phyloP scores from a whole-genome alignment of 2,329 filamentous ascomycete species.

The Thermomyces lanuginosus region DNA sequence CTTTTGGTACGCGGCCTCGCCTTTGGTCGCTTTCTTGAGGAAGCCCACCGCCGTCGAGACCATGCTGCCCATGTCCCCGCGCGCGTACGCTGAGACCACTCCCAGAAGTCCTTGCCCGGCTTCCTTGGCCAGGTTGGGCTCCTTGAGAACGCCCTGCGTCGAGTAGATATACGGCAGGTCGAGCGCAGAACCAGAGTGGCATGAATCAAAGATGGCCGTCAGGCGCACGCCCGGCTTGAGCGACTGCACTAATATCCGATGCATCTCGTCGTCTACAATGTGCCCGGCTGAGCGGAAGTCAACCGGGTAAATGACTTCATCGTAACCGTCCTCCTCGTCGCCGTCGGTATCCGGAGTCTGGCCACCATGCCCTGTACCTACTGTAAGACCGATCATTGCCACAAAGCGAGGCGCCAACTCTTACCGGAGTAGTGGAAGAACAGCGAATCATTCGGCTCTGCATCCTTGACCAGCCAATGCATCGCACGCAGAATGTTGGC shows the following conservation, averaged over 20 bases:
- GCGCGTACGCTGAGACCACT: conserved; percentile 60
- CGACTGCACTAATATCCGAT: conserved; percentile 58
- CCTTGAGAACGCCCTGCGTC: conserved; percentile 51
- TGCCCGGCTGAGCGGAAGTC: conserved; percentile 54
- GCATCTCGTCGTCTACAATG: conserved; percentile 66
- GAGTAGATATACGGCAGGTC: conserved; percentile 53
- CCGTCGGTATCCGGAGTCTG: conserved; percentile 58
- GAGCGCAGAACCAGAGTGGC: conserved; percentile 50
- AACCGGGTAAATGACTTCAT: conserved; percentile 65
- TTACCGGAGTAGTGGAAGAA: conserved; percentile 95
- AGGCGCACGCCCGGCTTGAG: conserved; percentile 67
- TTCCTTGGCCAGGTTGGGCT: conserved; percentile 52
- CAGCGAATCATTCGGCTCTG: conserved; percentile 76
- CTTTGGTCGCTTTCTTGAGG: conserved; percentile 71
- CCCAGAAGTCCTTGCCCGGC: conserved; percentile 48
- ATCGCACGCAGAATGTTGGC: conserved; percentile 88
- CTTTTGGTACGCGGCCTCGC: conserved; percentile 62
- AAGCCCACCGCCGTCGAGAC: conserved; percentile 64
- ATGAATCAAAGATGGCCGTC: conserved; percentile 53
- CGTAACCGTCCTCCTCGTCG: conserved; percentile 61
- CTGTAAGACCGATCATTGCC: not conserved
- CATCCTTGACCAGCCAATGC: conserved; percentile 96
- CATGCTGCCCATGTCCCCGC: conserved; percentile 70
- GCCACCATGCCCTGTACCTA: conserved; percentile 48
- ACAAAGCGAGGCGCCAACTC: conserved; percentile 11